Percentiles rank a stretch among this genome's conserved stretches.
Conservation (phyloP, 1,284 basidiomycete species). For the Schizophyllum commune region DNA sequence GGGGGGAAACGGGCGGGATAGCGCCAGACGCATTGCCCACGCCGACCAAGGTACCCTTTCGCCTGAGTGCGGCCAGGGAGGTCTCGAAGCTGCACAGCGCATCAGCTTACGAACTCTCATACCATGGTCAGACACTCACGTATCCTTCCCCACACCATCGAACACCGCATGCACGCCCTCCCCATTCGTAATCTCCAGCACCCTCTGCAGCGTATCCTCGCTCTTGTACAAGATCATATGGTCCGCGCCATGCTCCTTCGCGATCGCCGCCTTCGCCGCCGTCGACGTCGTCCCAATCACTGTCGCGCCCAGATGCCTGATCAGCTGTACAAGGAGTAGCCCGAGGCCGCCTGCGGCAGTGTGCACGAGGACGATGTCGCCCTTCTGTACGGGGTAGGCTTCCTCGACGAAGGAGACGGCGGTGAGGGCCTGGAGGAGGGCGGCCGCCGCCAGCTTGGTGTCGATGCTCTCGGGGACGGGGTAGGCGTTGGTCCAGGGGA, state of each 20-base stretch:
- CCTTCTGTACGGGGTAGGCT: slow-evolving; percentile 74
- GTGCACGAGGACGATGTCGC: slow-evolving; percentile 73
- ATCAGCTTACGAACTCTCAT: neutral
- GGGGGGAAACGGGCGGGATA: slow-evolving; percentile 62
- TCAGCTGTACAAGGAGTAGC: slow-evolving; percentile 53
- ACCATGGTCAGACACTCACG: slow-evolving; percentile 36
- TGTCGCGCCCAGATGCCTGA: slow-evolving; percentile 70
- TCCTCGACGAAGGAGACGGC: slow-evolving; percentile 77
- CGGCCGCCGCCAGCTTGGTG: slow-evolving; percentile 60
- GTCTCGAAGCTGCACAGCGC: slow-evolving; percentile 56
- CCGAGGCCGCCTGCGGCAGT: slow-evolving; percentile 83
- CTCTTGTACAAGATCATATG: slow-evolving; percentile 80
- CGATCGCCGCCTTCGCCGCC: slow-evolving; percentile 78
- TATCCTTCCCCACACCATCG: slow-evolving; percentile 93
- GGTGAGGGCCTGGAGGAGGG: slow-evolving; percentile 74
- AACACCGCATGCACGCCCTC: slow-evolving; percentile 84
- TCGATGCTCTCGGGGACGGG: slow-evolving; percentile 56
- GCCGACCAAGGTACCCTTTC: slow-evolving; percentile 82
- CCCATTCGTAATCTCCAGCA: slow-evolving; percentile 75
- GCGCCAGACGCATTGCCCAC: slow-evolving; percentile 90
- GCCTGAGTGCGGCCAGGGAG: slow-evolving; percentile 73
- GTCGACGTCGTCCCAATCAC: slow-evolving; percentile 96
- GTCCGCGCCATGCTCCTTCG: slow-evolving; percentile 75
- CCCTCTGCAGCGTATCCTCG: slow-evolving; percentile 64
- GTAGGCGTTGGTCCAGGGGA: slow-evolving; percentile 57